Conservation (phyloP, 352 stramenopile genomes). For the Blastocystis sp. region DNA sequence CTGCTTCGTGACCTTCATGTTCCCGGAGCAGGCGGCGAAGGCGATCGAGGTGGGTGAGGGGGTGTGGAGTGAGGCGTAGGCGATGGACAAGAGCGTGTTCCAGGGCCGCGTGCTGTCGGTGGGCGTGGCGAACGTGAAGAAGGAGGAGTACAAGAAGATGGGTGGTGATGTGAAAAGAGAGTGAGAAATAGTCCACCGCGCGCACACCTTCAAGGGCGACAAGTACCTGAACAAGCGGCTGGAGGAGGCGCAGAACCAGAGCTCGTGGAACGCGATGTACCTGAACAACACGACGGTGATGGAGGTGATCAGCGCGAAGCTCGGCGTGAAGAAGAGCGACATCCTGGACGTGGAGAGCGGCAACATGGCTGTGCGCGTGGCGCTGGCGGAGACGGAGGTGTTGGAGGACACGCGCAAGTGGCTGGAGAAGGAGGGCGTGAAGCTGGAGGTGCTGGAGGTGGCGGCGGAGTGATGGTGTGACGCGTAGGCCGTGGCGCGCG, state of each 20-base stretch:
- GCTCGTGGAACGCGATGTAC: conserved; percentile 92
- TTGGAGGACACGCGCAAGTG: conserved; percentile 96
- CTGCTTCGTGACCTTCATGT: conserved; percentile 90
- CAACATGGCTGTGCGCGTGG: conserved; percentile 93
- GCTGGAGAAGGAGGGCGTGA: conserved; percentile 87
- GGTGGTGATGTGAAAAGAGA: conserved; percentile 7
- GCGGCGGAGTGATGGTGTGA: conserved; percentile 71
- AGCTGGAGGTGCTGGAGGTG: conserved; percentile 87
- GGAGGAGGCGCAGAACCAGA: conserved; percentile 76
- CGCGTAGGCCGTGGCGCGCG: conserved; percentile 71
- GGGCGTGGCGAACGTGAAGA: conserved; percentile 81
- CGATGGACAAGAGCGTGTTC: conserved; percentile 88
- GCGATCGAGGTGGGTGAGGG: conserved; percentile 76
- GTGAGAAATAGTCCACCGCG: conserved; percentile 23
- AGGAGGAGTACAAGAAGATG: conserved; percentile 73
- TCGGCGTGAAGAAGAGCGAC: conserved; percentile 87
- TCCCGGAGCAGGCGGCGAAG: conserved; percentile 82
- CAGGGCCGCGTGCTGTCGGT: conserved; percentile 91
- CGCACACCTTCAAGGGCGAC: conserved; percentile 77
- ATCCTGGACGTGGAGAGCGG: conserved; percentile 89
- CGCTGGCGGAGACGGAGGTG: conserved; percentile 93
- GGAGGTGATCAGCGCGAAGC: conserved; percentile 74
- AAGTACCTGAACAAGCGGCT: conserved; percentile 81
- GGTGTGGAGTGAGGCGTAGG: conserved; percentile 59
- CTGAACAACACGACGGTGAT: conserved; percentile 83